Evolutionary conservation across 495 filamentous ascomycete species (phyloP), one percentile per base, ranked within the genome.

Genomic region (Trichoderma gamsii): DNA sequence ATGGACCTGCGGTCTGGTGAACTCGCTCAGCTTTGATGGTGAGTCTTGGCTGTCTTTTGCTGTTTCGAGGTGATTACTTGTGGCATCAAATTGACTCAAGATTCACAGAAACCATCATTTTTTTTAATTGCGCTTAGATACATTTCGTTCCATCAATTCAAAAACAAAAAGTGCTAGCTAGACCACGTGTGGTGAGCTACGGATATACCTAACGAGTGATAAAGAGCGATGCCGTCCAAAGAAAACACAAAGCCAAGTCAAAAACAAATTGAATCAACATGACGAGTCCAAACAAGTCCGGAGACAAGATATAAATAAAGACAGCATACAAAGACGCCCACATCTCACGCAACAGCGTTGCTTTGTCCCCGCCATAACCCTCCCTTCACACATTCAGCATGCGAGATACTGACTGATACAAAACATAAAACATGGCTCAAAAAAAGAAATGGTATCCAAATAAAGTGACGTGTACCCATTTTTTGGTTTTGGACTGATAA

Each of bases 191-290:
- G 56, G 56, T 12, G n/a, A 25, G 56, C 56, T 61, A 56, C n/a
- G 56, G 56, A 61, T 29, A 61, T 61, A 61, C 27, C 27, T 61
- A 61, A 61, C 25, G 56, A 61, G 25, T 61, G 56, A 18, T 27
- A 11, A 56, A 25, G 51, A 56, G 44, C 18, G 35, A 38, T 38
- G 43, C 43, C 13, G 43, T 46, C 12, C 43, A 46, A 18, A 46
- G 3, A 46, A 44, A 15, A 46, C 43, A 18, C 43, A 46, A 16
- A 15, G 43, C 3, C 51, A 56, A 25, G 16, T 6, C 16, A 21
- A 23, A n/a, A 56, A 56, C 16, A 23, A 46, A 46, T n/a, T 49
- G 13, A 6, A 15, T 49, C 44, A n/a, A 49, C 35, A 38, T 38
- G 8, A 38, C 35, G 7, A 38, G 35, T 38, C 35, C 35, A 38